Conservation (phyloP, 441 rosid genomes). For the Capsella rubella region DNA sequence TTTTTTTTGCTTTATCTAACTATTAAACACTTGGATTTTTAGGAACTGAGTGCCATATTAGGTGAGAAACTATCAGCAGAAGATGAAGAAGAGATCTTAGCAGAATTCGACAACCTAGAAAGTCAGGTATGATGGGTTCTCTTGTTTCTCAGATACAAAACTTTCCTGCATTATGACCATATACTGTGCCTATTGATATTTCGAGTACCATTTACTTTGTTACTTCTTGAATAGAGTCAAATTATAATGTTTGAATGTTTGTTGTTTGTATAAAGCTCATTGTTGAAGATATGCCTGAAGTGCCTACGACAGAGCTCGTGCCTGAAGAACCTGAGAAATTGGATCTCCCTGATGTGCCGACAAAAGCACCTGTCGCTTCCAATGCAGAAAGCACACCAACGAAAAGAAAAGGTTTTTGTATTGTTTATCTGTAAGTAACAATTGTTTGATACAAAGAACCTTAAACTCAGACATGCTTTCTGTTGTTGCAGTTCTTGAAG, state of each 20-base stretch:
- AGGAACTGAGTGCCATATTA: constrained; percentile 90
- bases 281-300: constrained; percentile 80
- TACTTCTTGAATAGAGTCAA: constrained; percentile 11
- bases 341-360: constrained; percentile 83
- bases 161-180: neutral
- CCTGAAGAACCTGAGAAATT: constrained; percentile 58
- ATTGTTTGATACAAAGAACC: neutral
- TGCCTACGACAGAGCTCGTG: constrained; percentile 53
- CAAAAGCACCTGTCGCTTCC: constrained; percentile 59
- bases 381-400: constrained; percentile 48
- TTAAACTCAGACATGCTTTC: constrained; percentile 1
- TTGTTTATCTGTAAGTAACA: neutral
- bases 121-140: constrained; percentile 56
- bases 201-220: neutral
- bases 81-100: constrained; percentile 94
- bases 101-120: constrained; percentile 93
- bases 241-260: constrained; percentile 16
- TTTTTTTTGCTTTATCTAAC: constrained; percentile 8
- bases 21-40: constrained; percentile 2
- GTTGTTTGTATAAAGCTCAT: constrained; percentile 50
- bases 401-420: constrained; percentile 66
- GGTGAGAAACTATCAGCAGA: constrained; percentile 92
- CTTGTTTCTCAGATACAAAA: neutral
- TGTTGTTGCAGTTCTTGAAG: constrained; percentile 74
- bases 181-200: neutral